Base-by-base conservation (phyloP, 2,329 filamentous ascomycete species). In the Pyrenophora graminea region DNA sequence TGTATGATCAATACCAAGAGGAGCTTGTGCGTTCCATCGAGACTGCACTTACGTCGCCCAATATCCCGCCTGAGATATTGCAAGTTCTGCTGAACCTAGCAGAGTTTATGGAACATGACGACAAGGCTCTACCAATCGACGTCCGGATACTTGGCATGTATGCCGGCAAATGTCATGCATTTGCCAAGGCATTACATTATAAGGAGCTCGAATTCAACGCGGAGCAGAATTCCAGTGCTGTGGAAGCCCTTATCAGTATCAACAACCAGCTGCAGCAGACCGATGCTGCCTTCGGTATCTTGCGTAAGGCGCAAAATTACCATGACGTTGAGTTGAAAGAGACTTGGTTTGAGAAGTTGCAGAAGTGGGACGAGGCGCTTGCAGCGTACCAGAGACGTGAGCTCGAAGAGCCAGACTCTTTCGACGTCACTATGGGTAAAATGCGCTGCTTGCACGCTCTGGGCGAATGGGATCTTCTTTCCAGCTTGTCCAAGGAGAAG, bases 81-180 rank as follows among this genome's bases (percentile, higher is more conserved):
- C 93, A 96, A 54, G 88, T 97, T 42, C 80, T 99, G 23, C 84
- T 99, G 41, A 99, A 99, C 67, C 82, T 99, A 43, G 94, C 94
- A 18, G 94, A 99, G 71, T 99, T 99, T 73, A 99, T 99, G 94
- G 94, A 99, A 71, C 94, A 99, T 68, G 95, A 99, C 64, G 94
- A 99, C 72, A 99, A 99, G 74, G 93, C 95, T 12, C 79, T 99
- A 45, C 94, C 94, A 1, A 99, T 99, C 56, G 95, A 99, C 69
- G 97, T 99, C 58, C 83, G 94, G 41, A 91, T 94, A 8, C 82
- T 99, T 9, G 95, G 95, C 27, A 89, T 93, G 69, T 96, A 97
- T 72, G 94, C 94, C 41, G 93, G 90, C 17, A 93, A 95, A 65
- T 99, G 95, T 62, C 94, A 99, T 73, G 95, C 94, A 4, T 99